Evolutionary conservation across 2,329 filamentous ascomycete species (phyloP).

Genomic region (Cladosporium sp.): DNA sequence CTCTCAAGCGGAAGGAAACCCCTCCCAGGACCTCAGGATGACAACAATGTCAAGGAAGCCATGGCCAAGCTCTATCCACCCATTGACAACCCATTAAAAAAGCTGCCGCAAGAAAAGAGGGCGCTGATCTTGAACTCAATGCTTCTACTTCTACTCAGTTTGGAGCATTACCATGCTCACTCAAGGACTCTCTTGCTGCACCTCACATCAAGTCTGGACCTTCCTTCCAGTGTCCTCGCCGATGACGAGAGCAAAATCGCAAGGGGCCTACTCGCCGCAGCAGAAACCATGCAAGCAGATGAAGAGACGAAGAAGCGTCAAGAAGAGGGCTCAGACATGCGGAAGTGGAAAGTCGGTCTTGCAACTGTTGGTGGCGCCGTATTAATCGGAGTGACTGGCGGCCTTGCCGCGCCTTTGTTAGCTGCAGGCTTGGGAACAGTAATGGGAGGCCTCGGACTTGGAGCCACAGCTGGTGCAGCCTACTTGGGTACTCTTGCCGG

Average conservation of each 20-base stretch:
- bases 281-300: slow-evolving; percentile 72
- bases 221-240: slow-evolving; percentile 29
- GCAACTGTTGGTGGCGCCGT: slow-evolving; percentile 85
- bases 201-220: slow-evolving; percentile 31
- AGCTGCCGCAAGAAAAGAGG: slow-evolving; percentile 32
- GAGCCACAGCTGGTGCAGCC: slow-evolving; percentile 67
- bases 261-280: slow-evolving; percentile 66
- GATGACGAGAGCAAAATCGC: slow-evolving; percentile 63
- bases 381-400: slow-evolving; percentile 76
- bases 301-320: slow-evolving; percentile 68
- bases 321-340: slow-evolving; percentile 60
- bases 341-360: slow-evolving; percentile 77
- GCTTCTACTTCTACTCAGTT: slow-evolving; percentile 34
- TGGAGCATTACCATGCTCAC: slow-evolving; percentile 36
- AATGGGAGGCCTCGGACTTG: slow-evolving; percentile 71
- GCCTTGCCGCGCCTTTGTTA: slow-evolving; percentile 70
- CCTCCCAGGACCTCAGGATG: slow-evolving; percentile 23
- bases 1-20: slow-evolving; percentile 17
- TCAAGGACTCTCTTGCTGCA: slow-evolving; percentile 33
- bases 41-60: slow-evolving; percentile 27
- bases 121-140: slow-evolving; percentile 35
- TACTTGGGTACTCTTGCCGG: slow-evolving; percentile 77
- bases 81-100: slow-evolving; percentile 33
- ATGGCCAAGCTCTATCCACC: slow-evolving; percentile 32
- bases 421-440: slow-evolving; percentile 74